These are phyloP conservation scores for Didymella pomorum DNA, from an alignment of 2,329 filamentous ascomycete genomes.

Conservation along the genomic window DNA sequence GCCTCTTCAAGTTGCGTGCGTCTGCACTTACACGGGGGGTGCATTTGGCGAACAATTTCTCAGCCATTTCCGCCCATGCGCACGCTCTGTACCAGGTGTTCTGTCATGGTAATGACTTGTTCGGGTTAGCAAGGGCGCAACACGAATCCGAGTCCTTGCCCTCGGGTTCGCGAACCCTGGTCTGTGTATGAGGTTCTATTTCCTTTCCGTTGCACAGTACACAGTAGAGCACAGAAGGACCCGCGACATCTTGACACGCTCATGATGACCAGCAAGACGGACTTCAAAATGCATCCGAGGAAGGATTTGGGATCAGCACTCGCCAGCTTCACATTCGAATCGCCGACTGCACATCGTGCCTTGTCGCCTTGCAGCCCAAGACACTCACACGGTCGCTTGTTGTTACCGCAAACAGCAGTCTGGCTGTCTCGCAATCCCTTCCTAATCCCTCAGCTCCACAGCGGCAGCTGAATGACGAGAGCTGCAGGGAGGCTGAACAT, in stretches of 20 bases:
- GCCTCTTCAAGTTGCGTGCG: slow-evolving; percentile 12
- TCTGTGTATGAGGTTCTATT: slow-evolving; percentile 7
- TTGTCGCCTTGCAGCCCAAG: slow-evolving; percentile 5
- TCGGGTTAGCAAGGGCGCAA: slow-evolving; percentile 15
- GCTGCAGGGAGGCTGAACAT: slow-evolving; percentile 20
- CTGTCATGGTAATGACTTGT: slow-evolving; percentile 6
- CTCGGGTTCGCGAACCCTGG: slow-evolving; percentile 17
- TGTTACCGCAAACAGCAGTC: slow-evolving; percentile 9
- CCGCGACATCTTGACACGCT: slow-evolving; percentile 16
- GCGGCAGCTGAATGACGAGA: slow-evolving; percentile 18
- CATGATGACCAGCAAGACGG: not conserved
- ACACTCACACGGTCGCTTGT: slow-evolving; percentile 12
- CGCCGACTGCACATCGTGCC: not conserved
- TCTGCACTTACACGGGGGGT: slow-evolving; percentile 5
- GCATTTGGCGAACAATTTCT: slow-evolving; percentile 8
- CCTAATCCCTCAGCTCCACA: slow-evolving; percentile 12
- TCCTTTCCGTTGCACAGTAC: slow-evolving; percentile 4
- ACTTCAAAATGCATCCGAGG: not conserved
- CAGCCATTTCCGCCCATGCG: slow-evolving; percentile 15
- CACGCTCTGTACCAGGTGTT: slow-evolving; percentile 11
- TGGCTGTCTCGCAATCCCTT: slow-evolving; percentile 16
- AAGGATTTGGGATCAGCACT: not conserved
- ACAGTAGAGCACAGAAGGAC: slow-evolving; percentile 1
- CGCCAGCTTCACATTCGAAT: not conserved
- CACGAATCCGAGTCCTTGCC: slow-evolving; percentile 21